Base-by-base conservation (phyloP, 345 rosid species). In the Physaria fendleri region DNA sequence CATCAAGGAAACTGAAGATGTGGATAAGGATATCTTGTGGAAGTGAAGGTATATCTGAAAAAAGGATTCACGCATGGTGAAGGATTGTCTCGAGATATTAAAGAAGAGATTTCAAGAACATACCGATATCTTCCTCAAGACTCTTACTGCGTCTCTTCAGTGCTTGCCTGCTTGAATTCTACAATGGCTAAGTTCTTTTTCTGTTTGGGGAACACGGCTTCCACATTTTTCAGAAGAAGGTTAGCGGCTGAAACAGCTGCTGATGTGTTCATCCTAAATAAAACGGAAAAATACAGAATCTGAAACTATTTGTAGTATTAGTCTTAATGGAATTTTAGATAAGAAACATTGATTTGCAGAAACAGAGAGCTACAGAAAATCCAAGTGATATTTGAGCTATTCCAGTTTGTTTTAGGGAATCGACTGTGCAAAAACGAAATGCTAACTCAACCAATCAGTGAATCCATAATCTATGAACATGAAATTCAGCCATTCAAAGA, bases 121-220 rank as follows among this genome's bases (percentile, higher is more conserved):
- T 57, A 85, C 92, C 76, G 24, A 60, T 65, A 59, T 65, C 74
- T 65, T 80, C 72, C 44, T 34, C 75, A 38, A 29, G 74, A n/a
- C 75, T 64, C 69, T 81, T 92, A 40, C 48, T 16, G n/a, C 64
- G 74, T 65, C 89, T 82, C 70, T 77, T 86, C 14, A 62, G 76
- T 54, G 89, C 85, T 86, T 4, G 98, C 89, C 17, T 77, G 85
- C 74, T 81, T 92, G 66, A 78, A 84, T 76, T 88, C 90, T 12
- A 71, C 68, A 47, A 82, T 56, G 21, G 85, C 91, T 57, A 79
- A 52, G 64, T 65, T 85, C 70, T 75, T 92, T 81, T 82, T 88
- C 77, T 92, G 96, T 80, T 92, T 92, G 0, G 96, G 98, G 52
- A 92, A 45, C 9, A 65, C 64, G 8, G 82, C 77, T 71, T 86